Percentiles rank a stretch among this genome's conserved stretches.
Conservation (phyloP, 2,329 filamentous ascomycete genomes). For the Colletotrichum eremochloae region DNA sequence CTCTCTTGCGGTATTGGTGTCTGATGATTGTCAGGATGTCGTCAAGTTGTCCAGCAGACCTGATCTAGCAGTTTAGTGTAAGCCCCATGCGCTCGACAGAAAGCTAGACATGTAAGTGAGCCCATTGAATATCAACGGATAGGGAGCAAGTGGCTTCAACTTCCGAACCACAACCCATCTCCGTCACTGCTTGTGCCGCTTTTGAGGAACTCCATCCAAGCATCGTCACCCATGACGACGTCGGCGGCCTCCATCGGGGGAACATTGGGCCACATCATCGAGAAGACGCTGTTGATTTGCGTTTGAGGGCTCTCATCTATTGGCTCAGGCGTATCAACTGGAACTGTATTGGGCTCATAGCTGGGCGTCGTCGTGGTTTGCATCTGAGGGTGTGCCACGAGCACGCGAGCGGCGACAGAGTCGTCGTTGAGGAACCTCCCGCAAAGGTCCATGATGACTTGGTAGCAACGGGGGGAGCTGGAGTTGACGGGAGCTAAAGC, state of each 20-base stretch:
- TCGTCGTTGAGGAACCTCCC: slow-evolving; percentile 51
- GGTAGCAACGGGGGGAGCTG: slow-evolving; percentile 57
- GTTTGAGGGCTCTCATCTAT: slow-evolving; percentile 57
- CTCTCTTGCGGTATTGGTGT: not conserved
- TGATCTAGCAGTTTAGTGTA: no score
- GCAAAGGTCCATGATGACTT: slow-evolving; percentile 57
- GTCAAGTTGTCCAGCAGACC: not conserved
- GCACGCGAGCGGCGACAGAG: not conserved
- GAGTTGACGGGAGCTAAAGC: slow-evolving; percentile 55
- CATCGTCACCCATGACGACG: slow-evolving; percentile 54
- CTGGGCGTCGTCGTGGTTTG: not conserved
- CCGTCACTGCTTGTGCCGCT: slow-evolving; percentile 40
- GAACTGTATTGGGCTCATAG: not conserved
- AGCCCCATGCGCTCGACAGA: not conserved
- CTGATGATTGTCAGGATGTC: not conserved
- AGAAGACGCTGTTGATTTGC: slow-evolving; percentile 57
- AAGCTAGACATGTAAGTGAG: not conserved
- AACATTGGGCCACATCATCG: slow-evolving; percentile 62
- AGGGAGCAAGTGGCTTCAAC: not conserved
- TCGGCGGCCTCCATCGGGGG: slow-evolving; percentile 53
- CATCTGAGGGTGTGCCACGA: slow-evolving; percentile 4
- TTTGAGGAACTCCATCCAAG: slow-evolving; percentile 54
- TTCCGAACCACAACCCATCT: slow-evolving; percentile 23
- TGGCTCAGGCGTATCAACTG: slow-evolving; percentile 37
- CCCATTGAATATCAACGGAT: not conserved